These are phyloP conservation scores for Pseudogymnoascus sp. DNA, from an alignment of 2,329 filamentous ascomycete species.

Conservation along the genomic window DNA sequence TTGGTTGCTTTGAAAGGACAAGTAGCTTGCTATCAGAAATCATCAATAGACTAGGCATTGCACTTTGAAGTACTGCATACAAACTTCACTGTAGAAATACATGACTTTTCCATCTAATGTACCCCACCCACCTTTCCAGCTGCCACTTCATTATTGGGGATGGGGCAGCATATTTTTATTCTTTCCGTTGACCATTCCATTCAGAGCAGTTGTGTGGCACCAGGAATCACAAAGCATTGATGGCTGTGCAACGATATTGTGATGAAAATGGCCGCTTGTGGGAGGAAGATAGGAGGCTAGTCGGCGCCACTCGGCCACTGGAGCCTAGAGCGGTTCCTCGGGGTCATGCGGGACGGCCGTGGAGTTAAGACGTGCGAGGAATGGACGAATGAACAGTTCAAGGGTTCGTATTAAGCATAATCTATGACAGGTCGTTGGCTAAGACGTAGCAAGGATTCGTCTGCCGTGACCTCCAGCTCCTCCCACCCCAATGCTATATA, in stretches of 20 bases:
- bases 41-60: neutral
- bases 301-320: neutral
- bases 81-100: neutral
- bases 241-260: neutral
- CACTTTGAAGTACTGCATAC: neutral
- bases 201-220: neutral
- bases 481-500: neutral
- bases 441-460: neutral
- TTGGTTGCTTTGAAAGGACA: neutral
- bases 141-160: neutral
- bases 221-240: neutral
- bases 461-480: neutral
- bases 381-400: neutral
- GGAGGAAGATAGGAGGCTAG: neutral
- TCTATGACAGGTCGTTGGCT: conserved; percentile 8
- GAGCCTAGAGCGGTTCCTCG: neutral
- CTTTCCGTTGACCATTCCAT: neutral
- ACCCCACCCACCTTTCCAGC: neutral
- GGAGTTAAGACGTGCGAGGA: neutral
- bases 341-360: neutral
- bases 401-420: conserved; percentile 7
- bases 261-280: neutral
- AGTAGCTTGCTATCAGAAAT: neutral
- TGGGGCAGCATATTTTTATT: neutral
- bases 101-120: neutral